phyloP scores from a whole-genome alignment of 2,329 filamentous ascomycete genomes.

The Sclerotinia subarctica region DNA sequence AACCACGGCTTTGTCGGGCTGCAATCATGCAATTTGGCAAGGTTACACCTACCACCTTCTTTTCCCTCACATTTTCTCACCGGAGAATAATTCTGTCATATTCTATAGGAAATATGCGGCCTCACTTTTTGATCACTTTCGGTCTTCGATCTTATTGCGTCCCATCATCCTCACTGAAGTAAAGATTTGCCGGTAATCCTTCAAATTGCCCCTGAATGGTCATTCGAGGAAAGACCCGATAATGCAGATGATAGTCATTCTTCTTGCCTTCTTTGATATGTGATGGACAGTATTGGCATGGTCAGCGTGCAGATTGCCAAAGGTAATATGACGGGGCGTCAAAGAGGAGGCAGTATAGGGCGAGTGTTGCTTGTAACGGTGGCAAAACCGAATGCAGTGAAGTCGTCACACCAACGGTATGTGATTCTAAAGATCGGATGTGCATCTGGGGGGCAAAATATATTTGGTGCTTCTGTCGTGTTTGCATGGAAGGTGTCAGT shows the following conservation, averaged over 20 bases:
- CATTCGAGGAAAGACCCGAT: constrained; percentile 19
- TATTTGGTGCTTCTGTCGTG: constrained; percentile 13
- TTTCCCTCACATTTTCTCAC: constrained; percentile 26
- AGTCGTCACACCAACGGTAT: constrained; percentile 18
- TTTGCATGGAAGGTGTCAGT: constrained; percentile 17
- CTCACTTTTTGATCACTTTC: constrained; percentile 15
- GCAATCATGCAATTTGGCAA: constrained; percentile 27
- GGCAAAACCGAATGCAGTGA: constrained; percentile 13
- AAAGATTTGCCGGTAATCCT: constrained; percentile 11
- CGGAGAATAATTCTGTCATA: constrained; percentile 21
- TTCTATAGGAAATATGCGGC: constrained; percentile 13
- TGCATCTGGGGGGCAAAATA: constrained; percentile 13
- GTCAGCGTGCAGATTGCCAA: constrained; percentile 14
- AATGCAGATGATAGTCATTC: constrained; percentile 11
- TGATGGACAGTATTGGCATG: constrained; percentile 5
- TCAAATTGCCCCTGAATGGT: constrained; percentile 8
- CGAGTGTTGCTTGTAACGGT: constrained; percentile 8
- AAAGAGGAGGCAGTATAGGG: not conserved
- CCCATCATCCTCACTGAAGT: constrained; percentile 5
- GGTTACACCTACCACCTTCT: constrained; percentile 24
- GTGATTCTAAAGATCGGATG: constrained; percentile 18
- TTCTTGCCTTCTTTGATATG: constrained; percentile 1
- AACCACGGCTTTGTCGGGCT: constrained; percentile 26
- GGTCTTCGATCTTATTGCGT: constrained; percentile 1
- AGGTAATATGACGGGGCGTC: constrained; percentile 11